These are phyloP conservation scores for Prunus padus DNA, from an alignment of 306 rosid genomes.

Conservation along the genomic window DNA sequence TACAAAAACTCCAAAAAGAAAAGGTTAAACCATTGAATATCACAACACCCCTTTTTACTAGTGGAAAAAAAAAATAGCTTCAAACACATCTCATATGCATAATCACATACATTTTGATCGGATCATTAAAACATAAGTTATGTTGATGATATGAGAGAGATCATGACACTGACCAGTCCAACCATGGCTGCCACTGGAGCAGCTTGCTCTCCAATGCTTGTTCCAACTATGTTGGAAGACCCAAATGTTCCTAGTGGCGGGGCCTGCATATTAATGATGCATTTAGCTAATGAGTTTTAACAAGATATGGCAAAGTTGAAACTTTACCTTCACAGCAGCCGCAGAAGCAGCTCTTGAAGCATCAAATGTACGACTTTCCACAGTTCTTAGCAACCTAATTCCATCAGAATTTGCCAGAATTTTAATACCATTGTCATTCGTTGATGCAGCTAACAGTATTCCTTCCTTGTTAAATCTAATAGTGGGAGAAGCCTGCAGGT, in stretches of 20 bases:
- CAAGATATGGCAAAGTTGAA: conserved; percentile 14
- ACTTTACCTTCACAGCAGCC: conserved; percentile 81
- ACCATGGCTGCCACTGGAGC: conserved; percentile 71
- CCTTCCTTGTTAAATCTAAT: conserved; percentile 97
- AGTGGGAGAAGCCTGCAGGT: conserved; percentile 84
- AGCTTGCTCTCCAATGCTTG: conserved; percentile 82
- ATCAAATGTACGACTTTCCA: conserved; percentile 83
- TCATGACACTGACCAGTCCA: conserved; percentile 68
- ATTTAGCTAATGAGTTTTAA: conserved; percentile 13
- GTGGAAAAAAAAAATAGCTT: background rate
- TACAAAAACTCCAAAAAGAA: conserved; percentile 31
- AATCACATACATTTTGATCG: conserved; percentile 5
- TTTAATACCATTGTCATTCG: conserved; percentile 81
- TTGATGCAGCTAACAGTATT: conserved; percentile 79
- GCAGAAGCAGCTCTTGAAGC: conserved; percentile 84
- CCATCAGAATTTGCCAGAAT: conserved; percentile 91
- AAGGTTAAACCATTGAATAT: conserved; percentile 20
- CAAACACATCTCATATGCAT: conserved; percentile 21
- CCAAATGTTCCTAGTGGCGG: conserved; percentile 63
- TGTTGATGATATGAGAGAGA: background rate
- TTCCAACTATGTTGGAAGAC: conserved; percentile 68
- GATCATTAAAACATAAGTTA: background rate
- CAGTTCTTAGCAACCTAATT: conserved; percentile 74
- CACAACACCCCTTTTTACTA: background rate
- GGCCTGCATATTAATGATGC: conserved; percentile 50